phyloP scores from a whole-genome alignment of 2,329 filamentous ascomycete species.

The Ophiosphaerella korrae region DNA sequence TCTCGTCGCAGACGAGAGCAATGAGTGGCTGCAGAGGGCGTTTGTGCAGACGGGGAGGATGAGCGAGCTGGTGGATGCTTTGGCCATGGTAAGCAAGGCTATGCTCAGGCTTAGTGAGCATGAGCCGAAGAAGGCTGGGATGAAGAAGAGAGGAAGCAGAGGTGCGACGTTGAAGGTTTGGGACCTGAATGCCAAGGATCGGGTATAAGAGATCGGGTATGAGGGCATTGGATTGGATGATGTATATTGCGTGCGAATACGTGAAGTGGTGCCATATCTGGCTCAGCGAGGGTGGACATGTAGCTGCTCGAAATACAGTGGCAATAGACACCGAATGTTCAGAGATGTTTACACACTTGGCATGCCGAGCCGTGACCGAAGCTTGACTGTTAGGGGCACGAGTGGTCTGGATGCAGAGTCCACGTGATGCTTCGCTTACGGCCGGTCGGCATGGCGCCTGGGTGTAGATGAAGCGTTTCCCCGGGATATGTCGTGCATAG shows the following conservation, averaged over 20 bases:
- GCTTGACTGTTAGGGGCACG: no score
- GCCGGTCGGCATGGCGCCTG: not conserved
- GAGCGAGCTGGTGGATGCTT: conserved; percentile 57
- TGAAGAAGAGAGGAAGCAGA: conserved; percentile 49
- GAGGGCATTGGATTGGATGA: not conserved
- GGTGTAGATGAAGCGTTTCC: not conserved
- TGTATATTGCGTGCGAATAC: not conserved
- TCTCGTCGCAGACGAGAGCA: conserved; percentile 62
- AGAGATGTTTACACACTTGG: no score
- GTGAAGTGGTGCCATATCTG: not conserved
- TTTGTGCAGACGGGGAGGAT: conserved; percentile 51
- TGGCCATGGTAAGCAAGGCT: conserved; percentile 78
- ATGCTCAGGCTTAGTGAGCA: conserved; percentile 59
- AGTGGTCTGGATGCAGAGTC: no score
- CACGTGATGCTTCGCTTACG: no score
- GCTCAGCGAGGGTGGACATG: not conserved
- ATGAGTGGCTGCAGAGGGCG: conserved; percentile 41
- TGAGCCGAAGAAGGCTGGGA: conserved; percentile 45
- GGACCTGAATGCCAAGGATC: conserved; percentile 42
- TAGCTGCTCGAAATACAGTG: no score
- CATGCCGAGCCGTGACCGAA: no score
- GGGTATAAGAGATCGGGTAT: conserved; percentile 19
- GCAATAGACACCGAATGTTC: no score
- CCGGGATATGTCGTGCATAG: not conserved
- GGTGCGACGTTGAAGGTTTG: conserved; percentile 52